Evolutionary conservation across 495 filamentous ascomycete species (phyloP), one percentile per base, ranked within the genome.

Genomic region (Ascodesmis nigricans): DNA sequence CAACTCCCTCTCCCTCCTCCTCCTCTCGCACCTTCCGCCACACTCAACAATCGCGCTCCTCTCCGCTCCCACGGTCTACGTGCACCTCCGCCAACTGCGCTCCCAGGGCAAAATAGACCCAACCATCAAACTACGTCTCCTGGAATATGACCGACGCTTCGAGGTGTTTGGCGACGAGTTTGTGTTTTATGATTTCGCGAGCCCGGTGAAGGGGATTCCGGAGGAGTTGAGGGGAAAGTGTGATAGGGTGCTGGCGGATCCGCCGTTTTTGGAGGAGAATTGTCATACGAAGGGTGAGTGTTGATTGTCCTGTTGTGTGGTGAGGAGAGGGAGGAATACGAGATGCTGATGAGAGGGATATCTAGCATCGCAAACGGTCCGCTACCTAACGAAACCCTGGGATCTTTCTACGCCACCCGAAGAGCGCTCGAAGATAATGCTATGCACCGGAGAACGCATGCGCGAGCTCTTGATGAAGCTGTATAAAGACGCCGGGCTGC

Each of bases 361-460:
- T 38, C 11, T 33, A 49, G 75, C 70, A 13, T 77, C 77, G 2
- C 53, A 82, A 39, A 80, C 77, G 1, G 63, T 73, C 3, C 66
- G 73, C 15, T 82, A 70, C 69, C 58, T 83, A 18, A 55, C 63
- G 21, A 68, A 62, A 21, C 36, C 55, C 7, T 58, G 54, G 54
- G 46, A 26, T 13, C 11, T 26, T 18, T 16, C 29, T 25, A 25
- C 23, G 11, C 23, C 23, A 25, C 23, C 23, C 6, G 6, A 25
- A 25, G 6, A 6, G 11, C 23, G 23, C 11, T 11, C 23, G 23
- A 11, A 25, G 11, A 46, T 80, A 21, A 63, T 82, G 21, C 46
- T 79, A 25, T 77, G 71, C 54, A 83, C 77, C 0, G 77, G 78
- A 21, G 75, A 80, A 55, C 58, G 65, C 23, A 69, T 77, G 69